Evolutionary conservation across 1,139 yeast genomes (phyloP).

Genomic region (Debaryomycetaceae sp.): DNA sequence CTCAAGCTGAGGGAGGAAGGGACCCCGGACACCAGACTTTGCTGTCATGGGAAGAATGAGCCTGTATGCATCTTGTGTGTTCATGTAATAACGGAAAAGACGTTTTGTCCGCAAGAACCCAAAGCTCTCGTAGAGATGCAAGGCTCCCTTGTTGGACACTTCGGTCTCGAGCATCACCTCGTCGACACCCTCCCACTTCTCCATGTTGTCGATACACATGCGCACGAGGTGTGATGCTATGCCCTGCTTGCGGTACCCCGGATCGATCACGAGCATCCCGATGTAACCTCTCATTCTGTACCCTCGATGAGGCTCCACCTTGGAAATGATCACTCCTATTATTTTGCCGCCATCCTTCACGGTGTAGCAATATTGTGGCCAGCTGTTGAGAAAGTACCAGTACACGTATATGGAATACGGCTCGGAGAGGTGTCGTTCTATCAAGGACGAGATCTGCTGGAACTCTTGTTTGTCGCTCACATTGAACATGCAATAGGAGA

Average conservation of each 20-base stretch:
- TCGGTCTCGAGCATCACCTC: constrained; percentile 92
- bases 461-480: constrained; percentile 24
- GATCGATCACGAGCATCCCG: constrained; percentile 90
- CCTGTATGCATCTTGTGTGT: constrained; percentile 90
- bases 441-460: constrained; percentile 27
- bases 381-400: constrained; percentile 45
- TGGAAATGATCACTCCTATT: constrained; percentile 85
- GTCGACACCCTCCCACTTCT: constrained; percentile 58
- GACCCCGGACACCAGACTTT: constrained; percentile 27
- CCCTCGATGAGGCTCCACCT: constrained; percentile 73
- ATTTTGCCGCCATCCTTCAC: constrained; percentile 21
- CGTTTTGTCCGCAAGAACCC: constrained; percentile 85
- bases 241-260: constrained; percentile 68
- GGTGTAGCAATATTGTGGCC: constrained; percentile 46
- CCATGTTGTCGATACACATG: constrained; percentile 65
- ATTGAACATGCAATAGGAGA: constrained; percentile 20
- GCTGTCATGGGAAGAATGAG: constrained; percentile 48
- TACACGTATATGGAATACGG: constrained; percentile 48
- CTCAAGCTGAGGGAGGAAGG: constrained; percentile 23
- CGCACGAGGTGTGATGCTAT: constrained; percentile 73
- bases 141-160: constrained; percentile 74
- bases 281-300: constrained; percentile 81
- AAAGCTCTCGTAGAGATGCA: constrained; percentile 74
- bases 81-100: constrained; percentile 79
- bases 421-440: constrained; percentile 38